These are phyloP conservation scores for Camelina neglecta DNA, from an alignment of 345 rosid genomes.

Conservation along the genomic window DNA sequence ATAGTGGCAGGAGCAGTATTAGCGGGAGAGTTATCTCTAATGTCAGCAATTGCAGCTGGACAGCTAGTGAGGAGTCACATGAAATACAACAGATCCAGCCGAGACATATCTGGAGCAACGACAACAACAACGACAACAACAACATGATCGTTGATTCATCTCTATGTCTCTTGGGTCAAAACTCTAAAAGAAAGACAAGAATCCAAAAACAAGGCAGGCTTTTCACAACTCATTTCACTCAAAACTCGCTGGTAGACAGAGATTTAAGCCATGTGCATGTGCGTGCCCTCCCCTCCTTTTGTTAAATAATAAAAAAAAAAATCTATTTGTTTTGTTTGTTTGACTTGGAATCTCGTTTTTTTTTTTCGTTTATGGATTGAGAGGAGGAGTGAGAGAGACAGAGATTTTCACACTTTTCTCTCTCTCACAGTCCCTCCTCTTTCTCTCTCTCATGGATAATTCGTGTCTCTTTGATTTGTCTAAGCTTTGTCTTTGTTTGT, in stretches of 20 bases:
- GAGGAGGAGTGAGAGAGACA: background rate
- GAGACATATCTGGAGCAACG: conserved; percentile 54
- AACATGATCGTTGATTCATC: background rate
- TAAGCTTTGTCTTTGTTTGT: conserved; percentile 40
- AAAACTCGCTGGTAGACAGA: conserved; percentile 18
- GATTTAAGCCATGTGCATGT: conserved; percentile 38
- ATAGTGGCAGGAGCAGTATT: conserved; percentile 83
- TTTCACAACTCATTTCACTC: conserved; percentile 41
- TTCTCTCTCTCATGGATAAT: conserved; percentile 38
- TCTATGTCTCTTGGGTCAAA: conserved; percentile 11
- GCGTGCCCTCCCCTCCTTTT: conserved; percentile 22
- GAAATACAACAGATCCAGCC: conserved; percentile 91
- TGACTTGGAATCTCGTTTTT: conserved; percentile 21
- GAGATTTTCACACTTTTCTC: background rate
- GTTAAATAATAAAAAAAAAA: conserved; percentile 39
- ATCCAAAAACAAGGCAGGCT: conserved; percentile 31
- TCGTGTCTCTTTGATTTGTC: conserved; percentile 42
- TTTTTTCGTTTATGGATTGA: background rate
- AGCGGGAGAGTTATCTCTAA: conserved; percentile 82
- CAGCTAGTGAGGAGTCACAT: conserved; percentile 87
- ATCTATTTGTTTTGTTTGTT: conserved; percentile 27
- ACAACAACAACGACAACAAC: conserved; percentile 31
- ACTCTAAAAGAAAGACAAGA: conserved; percentile 14
- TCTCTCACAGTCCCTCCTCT: background rate
- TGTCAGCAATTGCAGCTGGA: conserved; percentile 93